A percentile compares a stretch with the other conserved stretches of the same genome.
phyloP scores from a whole-genome alignment of 352 stramenopile genomes.

The Phytophthora cryptogea region DNA sequence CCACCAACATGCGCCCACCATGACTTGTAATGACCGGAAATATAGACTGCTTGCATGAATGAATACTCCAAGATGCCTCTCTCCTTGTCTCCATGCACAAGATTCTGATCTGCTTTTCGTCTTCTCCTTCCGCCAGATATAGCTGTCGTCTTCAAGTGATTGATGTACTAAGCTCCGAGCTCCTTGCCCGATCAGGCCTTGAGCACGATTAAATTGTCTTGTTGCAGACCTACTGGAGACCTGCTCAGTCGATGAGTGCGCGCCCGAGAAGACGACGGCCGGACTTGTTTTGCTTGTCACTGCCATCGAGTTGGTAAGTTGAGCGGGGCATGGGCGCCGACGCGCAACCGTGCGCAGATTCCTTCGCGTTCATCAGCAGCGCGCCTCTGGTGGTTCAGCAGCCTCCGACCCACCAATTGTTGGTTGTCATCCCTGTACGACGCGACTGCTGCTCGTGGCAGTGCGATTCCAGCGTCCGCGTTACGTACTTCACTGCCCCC shows the following conservation, averaged over 20 bases:
- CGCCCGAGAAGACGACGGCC: not conserved
- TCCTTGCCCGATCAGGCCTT: conserved; percentile 16
- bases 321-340: conserved; percentile 13
- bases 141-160: conserved; percentile 10
- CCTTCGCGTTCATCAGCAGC: conserved; percentile 23
- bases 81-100: conserved; percentile 3
- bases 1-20: not conserved
- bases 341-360: conserved; percentile 18
- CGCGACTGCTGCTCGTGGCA: conserved; percentile 24
- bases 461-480: conserved; percentile 12
- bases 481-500: conserved; percentile 21
- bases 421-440: conserved; percentile 31
- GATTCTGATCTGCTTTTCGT: conserved; percentile 18
- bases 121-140: conserved; percentile 10
- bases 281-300: not conserved
- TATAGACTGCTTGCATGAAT: conserved; percentile 27
- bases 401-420: conserved; percentile 9
- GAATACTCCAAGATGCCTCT: conserved; percentile 2
- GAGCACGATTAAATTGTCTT: conserved; percentile 1
- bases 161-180: not conserved
- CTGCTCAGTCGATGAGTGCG: conserved; percentile 6
- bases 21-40: conserved; percentile 15
- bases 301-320: conserved; percentile 1
- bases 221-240: not conserved
- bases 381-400: conserved; percentile 28